Conservation (phyloP, 1,284 basidiomycete species). For the Ustilago cynodontis region DNA sequence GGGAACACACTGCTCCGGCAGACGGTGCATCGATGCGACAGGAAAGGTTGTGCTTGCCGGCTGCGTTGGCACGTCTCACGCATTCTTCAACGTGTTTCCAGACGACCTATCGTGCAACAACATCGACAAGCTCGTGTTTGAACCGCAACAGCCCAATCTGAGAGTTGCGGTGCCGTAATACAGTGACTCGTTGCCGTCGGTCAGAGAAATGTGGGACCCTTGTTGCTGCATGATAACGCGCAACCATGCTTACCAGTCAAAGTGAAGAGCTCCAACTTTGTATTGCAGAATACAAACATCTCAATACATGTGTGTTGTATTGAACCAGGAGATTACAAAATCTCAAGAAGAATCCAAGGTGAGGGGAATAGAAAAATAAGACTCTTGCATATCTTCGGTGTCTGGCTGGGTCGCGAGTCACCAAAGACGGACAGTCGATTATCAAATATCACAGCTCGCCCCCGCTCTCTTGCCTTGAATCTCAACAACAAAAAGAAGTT, state of each 20-base stretch:
- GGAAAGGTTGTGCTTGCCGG: too few relatives aligned
- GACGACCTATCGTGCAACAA: not conserved
- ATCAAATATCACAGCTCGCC: conserved; percentile 24
- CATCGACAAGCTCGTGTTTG: not conserved
- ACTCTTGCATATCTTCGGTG: not conserved
- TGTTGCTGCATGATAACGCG: conserved; percentile 7
- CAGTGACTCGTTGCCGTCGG: not conserved
- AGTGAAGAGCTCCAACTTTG: not conserved
- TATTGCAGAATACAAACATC: conserved; percentile 5
- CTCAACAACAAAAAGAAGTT: conserved; percentile 15
- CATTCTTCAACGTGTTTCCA: too few relatives aligned
- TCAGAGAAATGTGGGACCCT: not conserved
- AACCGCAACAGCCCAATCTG: too few relatives aligned
- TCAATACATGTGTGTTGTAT: too few relatives aligned
- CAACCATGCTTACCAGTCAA: not conserved
- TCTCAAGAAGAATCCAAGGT: too few relatives aligned
- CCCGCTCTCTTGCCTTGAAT: not conserved
- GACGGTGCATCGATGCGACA: too few relatives aligned
- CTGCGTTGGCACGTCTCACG: too few relatives aligned
- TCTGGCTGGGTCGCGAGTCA: not conserved
- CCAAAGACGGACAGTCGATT: conserved; percentile 17
- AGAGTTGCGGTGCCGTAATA: not conserved
- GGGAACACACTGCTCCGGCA: too few relatives aligned
- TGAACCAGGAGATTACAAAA: too few relatives aligned
- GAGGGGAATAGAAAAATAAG: conserved; percentile 1